Evolutionary conservation across 306 rosid genomes (phyloP), one percentile per base, ranked within the genome.

Genomic region (Cucumis sativus): DNA sequence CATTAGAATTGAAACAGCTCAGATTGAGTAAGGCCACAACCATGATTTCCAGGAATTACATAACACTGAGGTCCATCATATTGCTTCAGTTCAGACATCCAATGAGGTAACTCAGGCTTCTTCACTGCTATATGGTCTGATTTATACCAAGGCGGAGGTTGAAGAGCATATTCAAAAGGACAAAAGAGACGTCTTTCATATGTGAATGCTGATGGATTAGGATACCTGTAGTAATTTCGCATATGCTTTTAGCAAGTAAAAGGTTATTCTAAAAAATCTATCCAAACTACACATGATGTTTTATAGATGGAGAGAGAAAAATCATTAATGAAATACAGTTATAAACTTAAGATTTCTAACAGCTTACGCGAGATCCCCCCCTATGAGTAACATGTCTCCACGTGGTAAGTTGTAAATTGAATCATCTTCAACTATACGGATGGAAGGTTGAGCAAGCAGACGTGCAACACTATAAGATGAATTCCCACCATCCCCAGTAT

Each of bases 401-500:
- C 99, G 97, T 10, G 92, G 96, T 79, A 95, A 82, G 71, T 79
- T 59, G 74, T 85, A 69, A 69, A 63, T 77, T 62, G 96, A 84
- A 79, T 86, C 93, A 68, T 83, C 97, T 71, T 81, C 83, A 61
- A 63, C 51, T 40, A 91, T 59, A 74, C 74, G 78, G 83, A 95
- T 85, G 69, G 83, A 85, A 79, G 97, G 97, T 85, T 86, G 97
- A 78, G 99, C 97, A 82, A 95, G 97, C 28, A 95, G 88, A 66
- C 90, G 87, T 66, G 99, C 97, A 76, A 95, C 84, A 12, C 97
- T 40, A 92, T 92, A 95, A 59, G 99, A 92, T 76, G 97, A 90
- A 90, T 95, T 95, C 77, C 99, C 99, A 82, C 99, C 99, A 75
- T 95, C 99, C 20, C 99, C 99, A 25, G 99, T 95, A 85, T 95